Conservation (phyloP, 768 basidiomycete species). For the Amanita inopinata region DNA sequence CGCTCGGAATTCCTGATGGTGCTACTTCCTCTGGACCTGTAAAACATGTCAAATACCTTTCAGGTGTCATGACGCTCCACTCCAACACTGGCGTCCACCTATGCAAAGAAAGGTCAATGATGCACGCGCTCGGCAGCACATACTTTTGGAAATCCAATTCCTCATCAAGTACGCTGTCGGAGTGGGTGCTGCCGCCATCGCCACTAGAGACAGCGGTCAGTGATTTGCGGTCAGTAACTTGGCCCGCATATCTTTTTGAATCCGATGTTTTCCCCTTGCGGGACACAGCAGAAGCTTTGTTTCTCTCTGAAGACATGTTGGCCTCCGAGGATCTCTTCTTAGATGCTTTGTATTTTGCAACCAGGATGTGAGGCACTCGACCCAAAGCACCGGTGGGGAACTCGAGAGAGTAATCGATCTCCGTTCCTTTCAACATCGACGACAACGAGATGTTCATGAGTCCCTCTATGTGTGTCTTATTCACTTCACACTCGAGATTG, state of each 20-base stretch:
- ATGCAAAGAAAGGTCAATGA: constrained; percentile 1
- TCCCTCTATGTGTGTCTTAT: background rate
- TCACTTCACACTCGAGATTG: background rate
- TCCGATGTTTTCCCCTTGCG: too few species aligned
- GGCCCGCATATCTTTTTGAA: too few species aligned
- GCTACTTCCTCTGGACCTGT: background rate
- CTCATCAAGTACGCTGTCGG: too few species aligned
- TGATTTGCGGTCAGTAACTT: too few species aligned
- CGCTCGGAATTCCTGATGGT: background rate
- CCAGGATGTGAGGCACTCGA: constrained; percentile 1
- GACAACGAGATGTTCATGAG: constrained; percentile 1
- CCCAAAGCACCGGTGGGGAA: constrained; percentile 2
- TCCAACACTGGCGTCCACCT: background rate
- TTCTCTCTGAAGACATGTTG: background rate
- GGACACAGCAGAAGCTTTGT: too few species aligned
- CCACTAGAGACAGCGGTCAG: too few species aligned
- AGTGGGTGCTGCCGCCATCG: too few species aligned
- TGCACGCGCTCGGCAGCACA: background rate
- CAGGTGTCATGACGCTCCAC: background rate
- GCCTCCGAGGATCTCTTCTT: background rate
- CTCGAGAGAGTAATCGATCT: constrained; percentile 6
- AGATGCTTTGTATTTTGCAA: background rate
- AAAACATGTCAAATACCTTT: background rate
- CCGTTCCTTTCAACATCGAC: background rate
- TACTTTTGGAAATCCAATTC: too few species aligned